phyloP scores from a whole-genome alignment of 768 basidiomycete species.

The Mycena chlorophos region DNA sequence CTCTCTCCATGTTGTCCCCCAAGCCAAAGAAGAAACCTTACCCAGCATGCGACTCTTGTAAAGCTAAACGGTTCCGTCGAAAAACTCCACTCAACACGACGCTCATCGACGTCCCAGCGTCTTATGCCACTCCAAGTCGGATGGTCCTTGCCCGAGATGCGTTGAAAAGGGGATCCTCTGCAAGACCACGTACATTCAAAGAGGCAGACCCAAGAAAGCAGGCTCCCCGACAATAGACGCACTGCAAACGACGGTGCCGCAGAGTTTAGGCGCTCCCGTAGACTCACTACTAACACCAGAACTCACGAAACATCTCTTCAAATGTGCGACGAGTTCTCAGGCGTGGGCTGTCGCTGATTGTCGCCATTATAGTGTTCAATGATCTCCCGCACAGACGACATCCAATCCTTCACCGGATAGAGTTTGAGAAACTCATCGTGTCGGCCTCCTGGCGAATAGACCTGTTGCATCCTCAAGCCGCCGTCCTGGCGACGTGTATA shows the following conservation, averaged over 20 bases:
- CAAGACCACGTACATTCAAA: neutral
- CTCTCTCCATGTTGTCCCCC: neutral
- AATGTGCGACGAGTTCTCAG: neutral
- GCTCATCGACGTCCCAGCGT: too few species aligned
- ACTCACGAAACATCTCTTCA: neutral
- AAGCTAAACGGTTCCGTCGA: too few species aligned
- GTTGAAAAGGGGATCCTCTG: neutral
- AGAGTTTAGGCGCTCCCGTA: neutral
- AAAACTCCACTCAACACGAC: too few species aligned
- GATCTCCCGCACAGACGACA: neutral
- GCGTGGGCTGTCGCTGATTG: neutral
- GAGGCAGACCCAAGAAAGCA: neutral
- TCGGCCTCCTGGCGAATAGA: constrained; percentile 7
- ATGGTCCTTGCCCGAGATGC: neutral
- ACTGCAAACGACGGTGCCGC: neutral
- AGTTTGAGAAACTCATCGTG: neutral
- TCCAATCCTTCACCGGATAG: neutral
- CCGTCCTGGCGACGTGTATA: constrained; percentile 12
- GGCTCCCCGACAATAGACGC: neutral
- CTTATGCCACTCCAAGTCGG: neutral
- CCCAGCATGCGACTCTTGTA: neutral
- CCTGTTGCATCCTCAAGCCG: constrained; percentile 6
- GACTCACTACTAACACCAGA: neutral
- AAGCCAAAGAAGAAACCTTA: neutral
- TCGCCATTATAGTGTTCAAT: neutral